These are phyloP conservation scores for Chrysosporium queenslandicum DNA, from an alignment of 2,329 filamentous ascomycete species.

Conservation along the genomic window DNA sequence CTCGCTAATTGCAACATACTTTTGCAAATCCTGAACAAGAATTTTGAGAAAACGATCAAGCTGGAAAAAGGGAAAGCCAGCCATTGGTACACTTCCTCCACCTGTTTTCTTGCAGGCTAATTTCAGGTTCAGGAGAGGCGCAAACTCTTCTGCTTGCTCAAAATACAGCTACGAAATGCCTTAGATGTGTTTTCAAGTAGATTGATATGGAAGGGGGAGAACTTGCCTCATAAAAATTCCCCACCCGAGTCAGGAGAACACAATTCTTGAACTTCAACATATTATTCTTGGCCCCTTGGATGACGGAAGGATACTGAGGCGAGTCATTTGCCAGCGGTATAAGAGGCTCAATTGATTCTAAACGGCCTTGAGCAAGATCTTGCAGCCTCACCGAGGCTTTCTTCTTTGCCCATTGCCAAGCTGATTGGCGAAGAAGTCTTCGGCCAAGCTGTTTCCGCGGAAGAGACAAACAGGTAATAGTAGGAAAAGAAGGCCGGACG, in stretches of 20 bases:
- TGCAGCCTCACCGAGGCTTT: slow-evolving; percentile 33
- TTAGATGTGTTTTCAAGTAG: neutral
- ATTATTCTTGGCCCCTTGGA: slow-evolving; percentile 77
- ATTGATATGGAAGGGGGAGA: neutral
- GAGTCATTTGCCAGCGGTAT: slow-evolving; percentile 38
- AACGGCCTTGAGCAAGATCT: slow-evolving; percentile 48
- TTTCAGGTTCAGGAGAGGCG: slow-evolving; percentile 77
- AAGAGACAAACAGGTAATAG: neutral
- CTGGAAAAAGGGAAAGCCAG: slow-evolving; percentile 88
- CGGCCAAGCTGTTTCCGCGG: neutral
- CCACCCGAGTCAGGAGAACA: slow-evolving; percentile 81
- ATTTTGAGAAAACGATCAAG: slow-evolving; percentile 87
- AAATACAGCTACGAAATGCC: slow-evolving; percentile 59
- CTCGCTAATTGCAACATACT: slow-evolving; percentile 87
- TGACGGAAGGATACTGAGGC: slow-evolving; percentile 69
- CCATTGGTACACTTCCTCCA: slow-evolving; percentile 74
- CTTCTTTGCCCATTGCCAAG: slow-evolving; percentile 29
- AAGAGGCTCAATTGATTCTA: slow-evolving; percentile 37
- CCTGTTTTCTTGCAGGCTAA: slow-evolving; percentile 71
- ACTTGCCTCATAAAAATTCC: slow-evolving; percentile 77
- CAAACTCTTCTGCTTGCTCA: slow-evolving; percentile 83
- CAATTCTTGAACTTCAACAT: slow-evolving; percentile 87
- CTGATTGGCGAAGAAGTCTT: neutral
- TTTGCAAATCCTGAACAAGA: slow-evolving; percentile 79
- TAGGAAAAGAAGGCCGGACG: neutral